Percentiles rank a stretch among this genome's conserved stretches.
phyloP scores from a whole-genome alignment of 352 stramenopile species.

The Pythium chondricola region DNA sequence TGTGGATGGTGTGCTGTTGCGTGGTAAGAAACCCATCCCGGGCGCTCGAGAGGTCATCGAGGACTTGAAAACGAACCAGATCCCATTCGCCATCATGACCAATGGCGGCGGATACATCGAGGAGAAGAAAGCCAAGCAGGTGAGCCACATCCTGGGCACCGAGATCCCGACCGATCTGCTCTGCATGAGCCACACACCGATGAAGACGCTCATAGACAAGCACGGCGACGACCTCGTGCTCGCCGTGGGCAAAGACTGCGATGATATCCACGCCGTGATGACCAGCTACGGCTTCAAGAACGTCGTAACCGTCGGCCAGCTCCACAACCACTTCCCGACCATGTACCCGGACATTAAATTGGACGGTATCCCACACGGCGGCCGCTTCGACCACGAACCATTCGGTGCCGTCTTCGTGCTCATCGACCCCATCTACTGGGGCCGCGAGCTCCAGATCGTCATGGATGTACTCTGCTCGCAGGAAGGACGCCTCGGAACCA shows the following conservation, averaged over 20 bases:
- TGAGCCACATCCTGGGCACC: conserved; percentile 59
- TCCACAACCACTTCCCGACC: conserved; percentile 69
- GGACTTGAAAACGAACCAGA: conserved; percentile 46
- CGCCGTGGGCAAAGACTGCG: conserved; percentile 73
- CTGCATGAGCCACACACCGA: conserved; percentile 82
- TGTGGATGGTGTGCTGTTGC: conserved; percentile 75
- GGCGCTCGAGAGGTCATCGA: conserved; percentile 64
- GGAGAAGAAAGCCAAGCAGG: conserved; percentile 63
- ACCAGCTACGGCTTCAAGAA: conserved; percentile 78
- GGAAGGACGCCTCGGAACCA: conserved; percentile 39
- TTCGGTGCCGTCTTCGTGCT: conserved; percentile 72
- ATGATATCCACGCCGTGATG: conserved; percentile 57
- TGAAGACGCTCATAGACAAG: conserved; percentile 57
- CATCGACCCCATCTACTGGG: conserved; percentile 76
- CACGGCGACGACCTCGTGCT: conserved; percentile 71
- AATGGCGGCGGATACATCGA: conserved; percentile 80
- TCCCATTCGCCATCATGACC: conserved; percentile 83
- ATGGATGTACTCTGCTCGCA: conserved; percentile 69
- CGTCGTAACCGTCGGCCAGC: conserved; percentile 67
- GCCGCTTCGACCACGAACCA: conserved; percentile 41
- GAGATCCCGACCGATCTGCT: conserved; percentile 42
- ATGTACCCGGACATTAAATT: conserved; percentile 83
- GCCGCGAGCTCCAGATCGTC: conserved; percentile 65
- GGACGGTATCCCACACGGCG: conserved; percentile 26
- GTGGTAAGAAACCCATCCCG: conserved; percentile 64